Evolutionary conservation across 2,329 filamentous ascomycete genomes (phyloP), one percentile per base, ranked within the genome.

Genomic region (Setomelanomma holmii): DNA sequence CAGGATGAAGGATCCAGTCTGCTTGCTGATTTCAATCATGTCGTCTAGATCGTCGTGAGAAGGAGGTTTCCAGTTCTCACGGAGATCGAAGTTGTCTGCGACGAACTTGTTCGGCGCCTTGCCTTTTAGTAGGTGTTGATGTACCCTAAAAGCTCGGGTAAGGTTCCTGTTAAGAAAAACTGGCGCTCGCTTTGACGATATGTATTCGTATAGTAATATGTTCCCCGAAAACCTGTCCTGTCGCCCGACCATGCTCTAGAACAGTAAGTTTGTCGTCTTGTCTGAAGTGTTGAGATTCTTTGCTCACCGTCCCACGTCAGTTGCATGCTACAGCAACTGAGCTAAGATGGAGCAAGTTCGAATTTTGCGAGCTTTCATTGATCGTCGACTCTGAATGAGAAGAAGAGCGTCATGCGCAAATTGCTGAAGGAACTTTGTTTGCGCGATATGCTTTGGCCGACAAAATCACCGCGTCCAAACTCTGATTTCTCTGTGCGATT

Each of bases 81-180:
- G 58, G 21, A 44, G 42, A 17, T 41, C 12, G 36, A 43, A 38
- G 17, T 56, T 40, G 4, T 30, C n/a, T 11, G 24, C 39, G 27
- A 35, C 19, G 5, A 36, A 30, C 2, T 33, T 5, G n/a, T 45
- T 21, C 3, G 38, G 27, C 36, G 17, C 39, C 11, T 40, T 40
- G 39, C 43, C 23, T 12, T 53, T 39, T 24, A 63, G 36, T 14
- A 45, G 36, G 19, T 63, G 51, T 10, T 59, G 51, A 41, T 69
- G 57, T 2, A 57, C 40, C n/a, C 61, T 48, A 10, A 70, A 51
- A 1, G 59, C 59, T 17, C 56, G 52, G 5, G 45, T 57, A 3
- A 69, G 43, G 16, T 71, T 73, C 30, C 70, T 58, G 36, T 58
- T 49, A 7, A 73, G 55, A 34, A 73, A 68, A 8, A 59, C 46